These are phyloP conservation scores for Entonaema liquescens DNA, from an alignment of 495 filamentous ascomycete species.

Conservation along the genomic window DNA sequence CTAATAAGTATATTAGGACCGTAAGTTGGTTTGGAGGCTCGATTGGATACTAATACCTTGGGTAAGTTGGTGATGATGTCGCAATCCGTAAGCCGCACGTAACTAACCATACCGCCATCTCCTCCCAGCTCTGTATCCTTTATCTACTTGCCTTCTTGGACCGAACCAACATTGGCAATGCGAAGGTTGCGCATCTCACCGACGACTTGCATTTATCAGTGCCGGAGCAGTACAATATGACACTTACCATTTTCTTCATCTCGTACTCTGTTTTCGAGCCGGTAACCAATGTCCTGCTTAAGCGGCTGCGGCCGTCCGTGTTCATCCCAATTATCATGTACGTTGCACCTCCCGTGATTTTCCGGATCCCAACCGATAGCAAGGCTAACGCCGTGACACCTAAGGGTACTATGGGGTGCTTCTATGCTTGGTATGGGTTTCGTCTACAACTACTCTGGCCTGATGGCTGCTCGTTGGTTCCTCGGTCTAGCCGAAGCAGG, in stretches of 20 bases:
- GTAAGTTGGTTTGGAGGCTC: slow-evolving; percentile 72
- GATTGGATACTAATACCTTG: slow-evolving; percentile 79
- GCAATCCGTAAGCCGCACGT: background rate
- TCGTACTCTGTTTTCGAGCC: slow-evolving; percentile 91
- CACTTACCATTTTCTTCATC: slow-evolving; percentile 89
- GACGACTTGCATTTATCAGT: slow-evolving; percentile 60
- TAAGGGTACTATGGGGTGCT: slow-evolving; percentile 70
- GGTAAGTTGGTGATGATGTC: slow-evolving; percentile 49
- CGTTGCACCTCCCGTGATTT: slow-evolving; percentile 53
- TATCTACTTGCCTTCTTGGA: slow-evolving; percentile 89
- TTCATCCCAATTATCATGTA: slow-evolving; percentile 76
- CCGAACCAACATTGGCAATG: slow-evolving; percentile 87
- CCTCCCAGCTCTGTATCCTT: slow-evolving; percentile 71
- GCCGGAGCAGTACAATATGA: slow-evolving; percentile 71
- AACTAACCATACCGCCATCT: slow-evolving; percentile 3
- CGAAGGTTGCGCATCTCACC: slow-evolving; percentile 79
- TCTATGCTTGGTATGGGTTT: slow-evolving; percentile 88
- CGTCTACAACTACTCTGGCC: slow-evolving; percentile 76
- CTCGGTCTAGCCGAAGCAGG: slow-evolving; percentile 86
- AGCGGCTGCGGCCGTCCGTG: slow-evolving; percentile 65
- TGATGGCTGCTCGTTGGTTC: slow-evolving; percentile 87
- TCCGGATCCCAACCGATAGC: background rate
- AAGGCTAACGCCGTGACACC: slow-evolving; percentile 28
- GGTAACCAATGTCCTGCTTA: slow-evolving; percentile 86
- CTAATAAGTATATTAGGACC: slow-evolving; percentile 61